Percentiles rank a stretch among this genome's conserved stretches.
phyloP scores from a whole-genome alignment of 2,329 filamentous ascomycete species.

The Calonectria ilicicola region DNA sequence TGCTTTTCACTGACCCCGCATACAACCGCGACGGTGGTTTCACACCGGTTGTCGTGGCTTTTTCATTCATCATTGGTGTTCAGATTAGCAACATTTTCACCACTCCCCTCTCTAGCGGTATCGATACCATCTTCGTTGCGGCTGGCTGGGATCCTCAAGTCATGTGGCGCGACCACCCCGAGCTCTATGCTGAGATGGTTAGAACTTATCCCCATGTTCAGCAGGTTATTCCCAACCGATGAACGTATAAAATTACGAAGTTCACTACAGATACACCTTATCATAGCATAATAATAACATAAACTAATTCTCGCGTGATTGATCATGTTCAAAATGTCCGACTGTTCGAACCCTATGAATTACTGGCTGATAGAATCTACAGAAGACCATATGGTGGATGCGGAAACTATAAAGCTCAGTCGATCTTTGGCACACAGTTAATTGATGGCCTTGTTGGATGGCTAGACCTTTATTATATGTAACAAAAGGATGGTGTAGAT shows the following conservation, averaged over 20 bases:
- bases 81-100: conserved; percentile 93
- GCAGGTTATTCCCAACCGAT: conserved; percentile 69
- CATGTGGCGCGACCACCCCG: conserved; percentile 82
- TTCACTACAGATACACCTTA: not conserved
- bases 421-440: too few relatives aligned
- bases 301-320: not conserved
- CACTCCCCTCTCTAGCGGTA: conserved; percentile 87
- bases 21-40: conserved; percentile 79
- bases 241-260: not conserved
- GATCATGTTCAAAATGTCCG: too few relatives aligned
- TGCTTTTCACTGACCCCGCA: conserved; percentile 81
- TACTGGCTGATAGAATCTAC: too few relatives aligned
- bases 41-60: conserved; percentile 84
- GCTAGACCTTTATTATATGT: too few relatives aligned
- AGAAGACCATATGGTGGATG: too few relatives aligned
- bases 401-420: too few relatives aligned
- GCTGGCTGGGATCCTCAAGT: conserved; percentile 77
- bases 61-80: conserved; percentile 88
- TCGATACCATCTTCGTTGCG: conserved; percentile 92
- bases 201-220: conserved; percentile 87
- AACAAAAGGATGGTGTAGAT: too few relatives aligned
- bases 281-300: not conserved
- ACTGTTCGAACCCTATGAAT: too few relatives aligned
- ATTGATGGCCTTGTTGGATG: too few relatives aligned
- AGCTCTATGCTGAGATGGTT: conserved; percentile 84